Evolutionary conservation across 192 early-diverging fungal species (phyloP).

Genomic region (Haplosporangium gracile): DNA sequence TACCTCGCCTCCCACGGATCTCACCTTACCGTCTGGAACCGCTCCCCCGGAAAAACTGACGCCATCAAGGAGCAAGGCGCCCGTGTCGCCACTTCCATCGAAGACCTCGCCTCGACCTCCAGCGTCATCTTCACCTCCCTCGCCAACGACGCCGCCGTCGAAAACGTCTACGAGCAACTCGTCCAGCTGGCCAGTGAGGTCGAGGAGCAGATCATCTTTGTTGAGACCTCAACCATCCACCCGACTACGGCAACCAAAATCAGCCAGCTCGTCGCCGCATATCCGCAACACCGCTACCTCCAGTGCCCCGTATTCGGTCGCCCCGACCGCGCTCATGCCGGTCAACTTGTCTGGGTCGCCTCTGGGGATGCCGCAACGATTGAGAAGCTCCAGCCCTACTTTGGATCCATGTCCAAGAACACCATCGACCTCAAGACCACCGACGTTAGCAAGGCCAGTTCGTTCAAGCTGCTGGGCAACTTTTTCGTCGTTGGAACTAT

Average conservation of each 20-base stretch:
- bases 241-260: conserved; percentile 56
- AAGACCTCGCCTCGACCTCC: conserved; percentile 54
- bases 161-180: conserved; percentile 57
- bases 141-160: conserved; percentile 70
- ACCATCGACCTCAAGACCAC: conserved; percentile 60
- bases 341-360: conserved; percentile 65
- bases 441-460: conserved; percentile 56
- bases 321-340: conserved; percentile 61
- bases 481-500: conserved; percentile 67
- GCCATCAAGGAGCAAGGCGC: conserved; percentile 58
- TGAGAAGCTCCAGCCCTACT: conserved; percentile 51
- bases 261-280: conserved; percentile 20
- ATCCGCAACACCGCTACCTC: conserved; percentile 46
- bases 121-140: conserved; percentile 76
- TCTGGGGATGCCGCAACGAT: conserved; percentile 62
- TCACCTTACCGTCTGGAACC: conserved; percentile 73
- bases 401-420: conserved; percentile 63
- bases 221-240: conserved; percentile 72
- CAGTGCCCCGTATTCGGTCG: conserved; percentile 72
- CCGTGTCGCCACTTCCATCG: conserved; percentile 44
- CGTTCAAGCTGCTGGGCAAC: conserved; percentile 77
- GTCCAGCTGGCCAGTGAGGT: conserved; percentile 24
- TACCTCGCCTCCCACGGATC: conserved; percentile 50
- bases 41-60: conserved; percentile 63
- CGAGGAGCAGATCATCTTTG: conserved; percentile 58